These are phyloP conservation scores for Saccharomyces mikatae DNA, from an alignment of 805 yeast species.

Conservation along the genomic window DNA sequence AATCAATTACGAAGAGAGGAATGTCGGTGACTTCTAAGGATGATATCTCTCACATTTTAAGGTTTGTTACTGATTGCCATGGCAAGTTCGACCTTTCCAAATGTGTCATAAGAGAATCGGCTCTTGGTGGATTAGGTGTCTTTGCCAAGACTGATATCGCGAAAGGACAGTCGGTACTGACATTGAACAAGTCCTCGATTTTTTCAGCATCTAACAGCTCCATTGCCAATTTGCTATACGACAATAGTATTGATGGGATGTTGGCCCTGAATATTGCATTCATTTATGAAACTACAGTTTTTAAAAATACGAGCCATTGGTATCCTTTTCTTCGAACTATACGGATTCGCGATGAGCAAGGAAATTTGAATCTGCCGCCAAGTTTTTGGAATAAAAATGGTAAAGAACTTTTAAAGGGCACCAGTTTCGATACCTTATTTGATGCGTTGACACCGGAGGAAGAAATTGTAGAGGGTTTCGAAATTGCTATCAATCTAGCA, in stretches of 20 bases:
- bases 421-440: conserved; percentile 56
- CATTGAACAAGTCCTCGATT: conserved; percentile 55
- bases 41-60: conserved; percentile 28
- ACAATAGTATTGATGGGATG: conserved; percentile 54
- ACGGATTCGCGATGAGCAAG: conserved; percentile 27
- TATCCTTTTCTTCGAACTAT: conserved; percentile 51
- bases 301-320: conserved; percentile 75
- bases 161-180: conserved; percentile 36
- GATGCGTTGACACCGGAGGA: conserved; percentile 25
- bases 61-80: conserved; percentile 50
- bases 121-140: conserved; percentile 65
- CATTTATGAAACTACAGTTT: conserved; percentile 54
- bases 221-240: conserved; percentile 60
- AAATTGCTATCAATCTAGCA: conserved; percentile 32
- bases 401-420: conserved; percentile 42
- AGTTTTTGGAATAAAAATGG: conserved; percentile 54
- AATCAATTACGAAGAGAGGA: background rate
- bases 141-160: conserved; percentile 42
- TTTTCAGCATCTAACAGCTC: conserved; percentile 51
- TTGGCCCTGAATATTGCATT: conserved; percentile 59
- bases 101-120: conserved; percentile 40
- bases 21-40: conserved; percentile 29
- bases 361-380: conserved; percentile 44
- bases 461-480: conserved; percentile 35
- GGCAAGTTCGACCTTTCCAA: conserved; percentile 45